phyloP scores from a whole-genome alignment of 116 monocot genomes.

The Thalassia testudinum region DNA sequence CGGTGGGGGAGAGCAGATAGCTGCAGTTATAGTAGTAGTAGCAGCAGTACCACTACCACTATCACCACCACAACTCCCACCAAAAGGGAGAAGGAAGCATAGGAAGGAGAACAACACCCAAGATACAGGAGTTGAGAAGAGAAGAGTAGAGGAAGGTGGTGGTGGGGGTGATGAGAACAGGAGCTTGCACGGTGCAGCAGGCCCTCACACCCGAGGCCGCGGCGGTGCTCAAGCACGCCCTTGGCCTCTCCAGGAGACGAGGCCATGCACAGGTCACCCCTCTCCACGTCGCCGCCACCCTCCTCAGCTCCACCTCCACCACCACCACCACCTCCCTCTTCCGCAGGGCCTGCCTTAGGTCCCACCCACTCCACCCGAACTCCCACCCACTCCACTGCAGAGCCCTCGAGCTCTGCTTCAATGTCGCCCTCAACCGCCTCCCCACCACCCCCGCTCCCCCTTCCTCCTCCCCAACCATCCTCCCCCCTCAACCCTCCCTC shows the following conservation, averaged over 20 bases:
- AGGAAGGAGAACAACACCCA: no score
- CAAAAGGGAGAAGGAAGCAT: no score
- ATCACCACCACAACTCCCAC: no score
- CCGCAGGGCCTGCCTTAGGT: conserved; percentile 58
- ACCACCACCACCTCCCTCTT: conserved; percentile 28
- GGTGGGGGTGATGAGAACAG: conserved; percentile 49
- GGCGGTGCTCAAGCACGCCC: conserved; percentile 60
- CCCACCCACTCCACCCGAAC: conserved; percentile 42
- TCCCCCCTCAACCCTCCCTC: conserved; percentile 45
- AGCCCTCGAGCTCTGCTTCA: conserved; percentile 97
- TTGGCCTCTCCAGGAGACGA: conserved; percentile 52
- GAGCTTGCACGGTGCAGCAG: conserved; percentile 69
- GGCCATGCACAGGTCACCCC: conserved; percentile 96
- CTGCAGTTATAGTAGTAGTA: no score
- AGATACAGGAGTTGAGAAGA: no score
- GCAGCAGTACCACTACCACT: no score
- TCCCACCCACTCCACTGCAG: conserved; percentile 70
- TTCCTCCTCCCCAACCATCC: conserved; percentile 20
- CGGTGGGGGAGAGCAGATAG: no score
- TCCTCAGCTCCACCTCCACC: conserved; percentile 36
- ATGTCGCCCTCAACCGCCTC: conserved; percentile 87
- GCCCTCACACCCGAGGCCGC: conserved; percentile 87
- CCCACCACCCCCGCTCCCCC: conserved; percentile 45
- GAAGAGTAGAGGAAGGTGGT: not conserved
- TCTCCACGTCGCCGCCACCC: conserved; percentile 77